Evolutionary conservation across 2,329 filamentous ascomycete genomes (phyloP).

Genomic region (Chrysoporthe cubensis): DNA sequence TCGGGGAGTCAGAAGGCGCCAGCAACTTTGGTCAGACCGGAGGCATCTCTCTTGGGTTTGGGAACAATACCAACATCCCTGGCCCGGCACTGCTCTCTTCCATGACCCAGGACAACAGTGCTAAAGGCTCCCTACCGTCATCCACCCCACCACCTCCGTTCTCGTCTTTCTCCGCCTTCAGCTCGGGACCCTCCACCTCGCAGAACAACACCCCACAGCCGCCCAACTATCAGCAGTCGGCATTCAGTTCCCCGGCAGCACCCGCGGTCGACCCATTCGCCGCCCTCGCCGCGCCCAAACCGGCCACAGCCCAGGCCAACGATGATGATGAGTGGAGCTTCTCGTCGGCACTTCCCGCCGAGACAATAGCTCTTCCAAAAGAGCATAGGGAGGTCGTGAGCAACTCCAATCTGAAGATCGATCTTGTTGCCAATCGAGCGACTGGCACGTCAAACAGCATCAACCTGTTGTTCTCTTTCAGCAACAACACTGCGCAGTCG

Average conservation of each 20-base stretch:
- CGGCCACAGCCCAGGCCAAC: constrained; percentile 41
- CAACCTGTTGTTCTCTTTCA: constrained; percentile 77
- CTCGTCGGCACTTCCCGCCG: constrained; percentile 77
- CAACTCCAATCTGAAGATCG: constrained; percentile 71
- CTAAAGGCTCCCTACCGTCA: constrained; percentile 48
- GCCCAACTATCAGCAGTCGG: constrained; percentile 50
- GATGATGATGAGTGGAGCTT: constrained; percentile 96
- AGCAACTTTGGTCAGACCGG: constrained; percentile 72
- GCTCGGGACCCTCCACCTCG: constrained; percentile 53
- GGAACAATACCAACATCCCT: constrained; percentile 68
- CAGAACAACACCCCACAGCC: constrained; percentile 59
- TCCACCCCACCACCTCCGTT: constrained; percentile 52
- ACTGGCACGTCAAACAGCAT: constrained; percentile 60
- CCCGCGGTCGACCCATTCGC: constrained; percentile 57
- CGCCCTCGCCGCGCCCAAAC: constrained; percentile 48
- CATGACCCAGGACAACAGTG: constrained; percentile 62
- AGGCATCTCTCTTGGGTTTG: constrained; percentile 81
- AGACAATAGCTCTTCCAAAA: constrained; percentile 52
- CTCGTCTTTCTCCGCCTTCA: constrained; percentile 59
- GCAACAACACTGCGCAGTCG: constrained; percentile 73
- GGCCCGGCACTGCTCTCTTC: constrained; percentile 68
- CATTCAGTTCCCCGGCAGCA: constrained; percentile 49
- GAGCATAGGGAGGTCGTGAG: constrained; percentile 70
- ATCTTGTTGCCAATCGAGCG: constrained; percentile 70
- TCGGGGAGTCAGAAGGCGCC: constrained; percentile 60